Percentiles rank a stretch among this genome's conserved stretches.
Conservation (phyloP, 2,329 filamentous ascomycete genomes). For the Xylaria sp. region DNA sequence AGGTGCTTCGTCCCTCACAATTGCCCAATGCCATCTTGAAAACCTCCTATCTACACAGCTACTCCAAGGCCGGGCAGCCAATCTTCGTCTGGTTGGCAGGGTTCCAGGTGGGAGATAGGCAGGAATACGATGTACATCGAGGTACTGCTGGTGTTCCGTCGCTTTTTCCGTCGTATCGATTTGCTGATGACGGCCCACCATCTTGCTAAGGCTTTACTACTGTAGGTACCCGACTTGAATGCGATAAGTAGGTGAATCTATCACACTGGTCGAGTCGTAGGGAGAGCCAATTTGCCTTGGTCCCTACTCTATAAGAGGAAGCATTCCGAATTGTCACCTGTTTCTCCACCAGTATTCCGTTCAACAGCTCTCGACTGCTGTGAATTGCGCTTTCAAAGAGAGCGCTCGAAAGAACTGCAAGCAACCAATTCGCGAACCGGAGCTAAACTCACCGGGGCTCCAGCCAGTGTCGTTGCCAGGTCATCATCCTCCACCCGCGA, state of each 20-base stretch:
- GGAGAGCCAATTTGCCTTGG: neutral
- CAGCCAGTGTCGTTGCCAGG: neutral
- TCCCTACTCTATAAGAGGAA: neutral
- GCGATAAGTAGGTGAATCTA: neutral
- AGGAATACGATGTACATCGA: neutral
- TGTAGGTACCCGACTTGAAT: neutral
- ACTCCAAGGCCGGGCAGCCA: neutral
- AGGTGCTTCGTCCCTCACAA: neutral
- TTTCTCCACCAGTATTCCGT: neutral
- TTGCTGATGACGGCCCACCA: neutral
- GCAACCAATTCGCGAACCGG: neutral
- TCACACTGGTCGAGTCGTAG: neutral
- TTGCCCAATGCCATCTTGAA: neutral
- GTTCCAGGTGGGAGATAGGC: neutral
- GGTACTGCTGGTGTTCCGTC: neutral
- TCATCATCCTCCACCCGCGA: constrained; percentile 5
- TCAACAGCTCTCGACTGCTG: neutral
- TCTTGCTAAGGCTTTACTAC: neutral
- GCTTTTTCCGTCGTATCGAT: neutral
- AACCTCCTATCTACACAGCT: neutral
- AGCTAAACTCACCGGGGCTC: constrained; percentile 6
- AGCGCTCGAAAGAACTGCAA: neutral
- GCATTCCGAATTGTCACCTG: neutral
- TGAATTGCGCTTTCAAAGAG: too few species aligned
- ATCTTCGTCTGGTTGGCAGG: neutral